Evolutionary conservation across 345 rosid genomes (phyloP).

Genomic region (Melaleuca quinquenervia): DNA sequence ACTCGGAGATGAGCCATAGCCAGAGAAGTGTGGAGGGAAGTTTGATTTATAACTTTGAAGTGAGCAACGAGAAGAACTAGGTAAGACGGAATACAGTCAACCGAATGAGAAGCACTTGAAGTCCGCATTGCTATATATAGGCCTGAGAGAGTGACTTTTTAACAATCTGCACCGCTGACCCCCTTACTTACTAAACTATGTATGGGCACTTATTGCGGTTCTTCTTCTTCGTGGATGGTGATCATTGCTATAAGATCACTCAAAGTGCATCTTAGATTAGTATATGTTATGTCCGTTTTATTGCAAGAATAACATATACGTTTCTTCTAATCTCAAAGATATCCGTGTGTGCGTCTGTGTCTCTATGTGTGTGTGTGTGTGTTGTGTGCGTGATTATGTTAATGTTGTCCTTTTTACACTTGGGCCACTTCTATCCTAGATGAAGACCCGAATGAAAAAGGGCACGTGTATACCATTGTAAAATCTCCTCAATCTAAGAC

Average conservation of each 20-base stretch:
- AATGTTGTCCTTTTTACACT: neutral
- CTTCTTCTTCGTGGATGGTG: neutral
- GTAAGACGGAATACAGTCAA: neutral
- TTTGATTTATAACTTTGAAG: too few relatives aligned
- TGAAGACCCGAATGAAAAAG: neutral
- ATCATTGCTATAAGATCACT: neutral
- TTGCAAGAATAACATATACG: neutral
- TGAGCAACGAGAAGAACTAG: neutral
- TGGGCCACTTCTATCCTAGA: neutral
- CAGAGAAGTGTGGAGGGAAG: neutral
- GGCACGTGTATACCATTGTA: neutral
- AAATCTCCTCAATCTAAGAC: neutral
- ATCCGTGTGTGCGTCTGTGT: neutral
- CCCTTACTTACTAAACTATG: neutral
- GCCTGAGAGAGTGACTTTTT: neutral
- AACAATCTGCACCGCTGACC: neutral
- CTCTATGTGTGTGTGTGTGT: too few relatives aligned
- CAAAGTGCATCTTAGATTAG: neutral
- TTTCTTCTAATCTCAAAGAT: neutral
- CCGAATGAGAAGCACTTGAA: neutral
- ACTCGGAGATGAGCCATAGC: constrained; percentile 10
- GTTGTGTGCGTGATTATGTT: neutral
- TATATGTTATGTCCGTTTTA: neutral
- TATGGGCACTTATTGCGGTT: neutral
- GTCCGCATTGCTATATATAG: neutral